These are phyloP conservation scores for Naganishia kalamii DNA, from an alignment of 768 basidiomycete genomes.

Conservation along the genomic window DNA sequence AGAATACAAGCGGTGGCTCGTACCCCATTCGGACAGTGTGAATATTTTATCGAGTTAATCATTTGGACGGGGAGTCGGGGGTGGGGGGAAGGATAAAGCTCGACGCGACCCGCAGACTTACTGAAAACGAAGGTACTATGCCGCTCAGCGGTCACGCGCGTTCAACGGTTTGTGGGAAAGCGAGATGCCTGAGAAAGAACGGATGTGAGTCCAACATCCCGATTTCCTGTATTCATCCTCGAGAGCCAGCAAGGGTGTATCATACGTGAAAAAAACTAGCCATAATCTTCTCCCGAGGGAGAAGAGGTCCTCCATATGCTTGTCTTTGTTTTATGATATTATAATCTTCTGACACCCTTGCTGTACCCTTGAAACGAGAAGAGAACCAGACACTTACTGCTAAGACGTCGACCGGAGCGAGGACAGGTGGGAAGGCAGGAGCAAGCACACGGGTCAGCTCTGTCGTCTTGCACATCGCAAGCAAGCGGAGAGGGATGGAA, in stretches of 20 bases:
- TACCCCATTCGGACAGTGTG: constrained; percentile 16
- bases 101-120: background rate
- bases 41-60: constrained; percentile 15
- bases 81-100: background rate
- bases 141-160: constrained; percentile 1
- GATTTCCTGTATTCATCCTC: background rate
- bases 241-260: background rate
- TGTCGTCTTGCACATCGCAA: background rate
- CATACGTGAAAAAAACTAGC: constrained; percentile 25
- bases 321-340: constrained; percentile 25
- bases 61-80: background rate
- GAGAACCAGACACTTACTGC: constrained; percentile 2
- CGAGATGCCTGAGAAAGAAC: background rate
- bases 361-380: background rate
- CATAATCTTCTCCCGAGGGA: constrained; percentile 1
- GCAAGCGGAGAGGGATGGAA: background rate
- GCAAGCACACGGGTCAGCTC: constrained; percentile 2
- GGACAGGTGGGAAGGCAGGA: background rate
- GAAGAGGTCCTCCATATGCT: constrained; percentile 24
- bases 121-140: background rate
- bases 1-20: background rate
- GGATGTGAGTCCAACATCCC: background rate
- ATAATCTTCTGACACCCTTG: background rate
- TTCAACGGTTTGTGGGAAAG: background rate
- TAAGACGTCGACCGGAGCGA: background rate